Conservation (phyloP, 495 filamentous ascomycete species). For the Neurospora sp. region DNA sequence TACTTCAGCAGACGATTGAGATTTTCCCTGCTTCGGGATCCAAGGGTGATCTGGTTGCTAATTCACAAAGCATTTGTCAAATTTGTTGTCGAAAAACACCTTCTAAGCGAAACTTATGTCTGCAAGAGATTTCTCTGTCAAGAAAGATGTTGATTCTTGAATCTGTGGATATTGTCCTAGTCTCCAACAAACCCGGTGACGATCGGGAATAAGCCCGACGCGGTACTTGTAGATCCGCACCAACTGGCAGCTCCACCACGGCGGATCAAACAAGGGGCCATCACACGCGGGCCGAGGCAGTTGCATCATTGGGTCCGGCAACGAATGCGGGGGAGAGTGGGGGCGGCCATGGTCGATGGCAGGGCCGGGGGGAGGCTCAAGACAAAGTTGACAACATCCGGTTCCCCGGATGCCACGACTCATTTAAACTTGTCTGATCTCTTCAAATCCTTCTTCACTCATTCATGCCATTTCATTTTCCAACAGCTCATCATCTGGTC, state of each 20-base stretch:
- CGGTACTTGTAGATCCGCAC: not conserved
- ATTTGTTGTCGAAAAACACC: not conserved
- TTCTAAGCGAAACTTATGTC: not conserved
- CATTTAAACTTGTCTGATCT: not conserved
- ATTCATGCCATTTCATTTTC: not conserved
- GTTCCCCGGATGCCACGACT: not conserved
- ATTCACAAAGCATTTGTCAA: not conserved
- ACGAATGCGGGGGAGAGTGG: not conserved
- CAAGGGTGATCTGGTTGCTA: not conserved
- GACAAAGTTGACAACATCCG: not conserved
- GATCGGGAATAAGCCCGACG: not conserved
- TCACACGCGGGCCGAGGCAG: constrained; percentile 11
- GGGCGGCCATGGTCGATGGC: not conserved
- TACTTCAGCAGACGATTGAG: not conserved
- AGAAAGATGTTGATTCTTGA: not conserved
- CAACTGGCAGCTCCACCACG: not conserved
- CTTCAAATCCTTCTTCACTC: not conserved
- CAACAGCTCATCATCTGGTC: not conserved
- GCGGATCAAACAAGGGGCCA: not conserved
- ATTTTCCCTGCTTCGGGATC: not conserved
- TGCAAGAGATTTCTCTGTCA: not conserved
- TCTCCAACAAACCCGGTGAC: not conserved
- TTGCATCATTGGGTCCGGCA: constrained; percentile 7
- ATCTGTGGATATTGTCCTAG: not conserved
- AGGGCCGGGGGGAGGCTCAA: not conserved